Conservation (phyloP, 345 rosid species). For the Streptanthus diversifolius region DNA sequence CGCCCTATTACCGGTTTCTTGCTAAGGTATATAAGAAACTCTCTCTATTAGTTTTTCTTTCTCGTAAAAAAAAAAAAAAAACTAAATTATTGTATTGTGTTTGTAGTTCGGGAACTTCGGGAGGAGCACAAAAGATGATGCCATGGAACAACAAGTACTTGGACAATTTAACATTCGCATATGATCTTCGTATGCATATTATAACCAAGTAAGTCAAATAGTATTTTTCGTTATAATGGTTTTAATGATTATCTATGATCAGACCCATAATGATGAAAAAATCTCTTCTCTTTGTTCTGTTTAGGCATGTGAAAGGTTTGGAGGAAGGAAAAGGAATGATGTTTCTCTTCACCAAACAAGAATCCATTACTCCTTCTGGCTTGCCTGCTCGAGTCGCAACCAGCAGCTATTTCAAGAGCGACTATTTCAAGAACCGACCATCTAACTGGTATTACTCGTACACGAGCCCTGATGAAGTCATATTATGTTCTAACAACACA, state of each 20-base stretch:
- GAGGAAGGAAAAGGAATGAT: constrained; percentile 91
- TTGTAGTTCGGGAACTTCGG: constrained; percentile 92
- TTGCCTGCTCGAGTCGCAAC: constrained; percentile 83
- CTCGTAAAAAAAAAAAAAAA: background rate
- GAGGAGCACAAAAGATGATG: constrained; percentile 89
- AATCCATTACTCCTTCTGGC: constrained; percentile 67
- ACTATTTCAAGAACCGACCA: constrained; percentile 67
- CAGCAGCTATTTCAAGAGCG: constrained; percentile 84
- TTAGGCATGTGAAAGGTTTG: constrained; percentile 70
- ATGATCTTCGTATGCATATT: constrained; percentile 71
- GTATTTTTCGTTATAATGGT: background rate
- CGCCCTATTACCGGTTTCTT: constrained; percentile 79
- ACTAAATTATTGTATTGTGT: background rate
- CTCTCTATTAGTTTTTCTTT: background rate
- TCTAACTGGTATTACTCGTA: constrained; percentile 63
- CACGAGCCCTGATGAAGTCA: constrained; percentile 87
- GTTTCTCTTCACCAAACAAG: constrained; percentile 73
- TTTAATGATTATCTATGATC: background rate
- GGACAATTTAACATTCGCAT: constrained; percentile 72
- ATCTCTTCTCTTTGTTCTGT: background rate
- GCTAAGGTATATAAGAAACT: constrained; percentile 53
- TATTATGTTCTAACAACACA: constrained; percentile 72
- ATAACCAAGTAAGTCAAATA: constrained; percentile 60
- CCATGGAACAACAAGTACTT: constrained; percentile 85
- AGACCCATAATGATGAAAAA: background rate